Base-by-base conservation (phyloP, 768 basidiomycete genomes). In the Dentipellis sp. region DNA sequence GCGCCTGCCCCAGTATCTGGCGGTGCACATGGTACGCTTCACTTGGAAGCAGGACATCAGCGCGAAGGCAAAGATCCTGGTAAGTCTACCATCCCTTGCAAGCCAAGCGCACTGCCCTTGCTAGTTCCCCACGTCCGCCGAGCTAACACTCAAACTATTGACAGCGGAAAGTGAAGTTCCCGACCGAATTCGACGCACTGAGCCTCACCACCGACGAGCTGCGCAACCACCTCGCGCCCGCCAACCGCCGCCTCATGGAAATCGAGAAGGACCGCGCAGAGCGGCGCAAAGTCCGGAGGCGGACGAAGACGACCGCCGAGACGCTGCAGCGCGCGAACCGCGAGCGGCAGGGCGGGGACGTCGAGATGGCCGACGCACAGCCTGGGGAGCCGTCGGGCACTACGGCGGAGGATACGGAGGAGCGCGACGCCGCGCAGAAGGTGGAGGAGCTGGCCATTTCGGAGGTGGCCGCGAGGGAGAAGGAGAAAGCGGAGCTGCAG, bases 31-130 rank as follows among this genome's bases (percentile, higher is more conserved):
- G 88, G 94, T 94, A 11, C 88, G 97, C 49, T 99, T 98, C 69
- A 87, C 85, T 55, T 99, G 97, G 97, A 76, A 91, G 58, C 76
- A 81, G 38, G 97, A 98, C 62, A 94, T 97, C 57, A 71, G 71
- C 52, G 92, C 87, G 75, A 98, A 98, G 67, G 84, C 95, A 1
- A 98, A 99, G 73, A 95, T 98, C 67, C 93, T 99, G 95, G 88
- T 88, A 58, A 63, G 34, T 3, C 4, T 40, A 12, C 35, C 52
- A 54, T 21, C 29, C 29, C 29, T 3, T 6, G 6, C 29, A 29
- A 29, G 29, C 29, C 6, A 54, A 11, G 4, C 51, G 29, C 48
- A 50, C 23, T 22, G 9, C 19, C 12, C 16, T 29, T 55, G 0
- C 7, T 9, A 8, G 17, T 45, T 45, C n/a, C 42, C 8, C 6